These are phyloP conservation scores for Sicyos baderoa DNA, from an alignment of 306 rosid species.

Conservation along the genomic window DNA sequence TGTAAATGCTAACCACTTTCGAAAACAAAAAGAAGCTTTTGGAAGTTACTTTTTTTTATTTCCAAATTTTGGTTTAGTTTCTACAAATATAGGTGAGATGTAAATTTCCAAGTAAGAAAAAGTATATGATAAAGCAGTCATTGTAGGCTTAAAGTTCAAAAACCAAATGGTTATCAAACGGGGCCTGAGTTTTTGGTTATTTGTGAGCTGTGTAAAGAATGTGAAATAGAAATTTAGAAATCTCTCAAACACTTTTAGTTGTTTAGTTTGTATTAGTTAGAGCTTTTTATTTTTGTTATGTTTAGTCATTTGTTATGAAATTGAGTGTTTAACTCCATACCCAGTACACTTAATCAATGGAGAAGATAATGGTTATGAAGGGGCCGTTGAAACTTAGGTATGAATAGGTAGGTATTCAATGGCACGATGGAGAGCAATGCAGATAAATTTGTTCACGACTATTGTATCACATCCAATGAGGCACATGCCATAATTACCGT, in stretches of 20 bases:
- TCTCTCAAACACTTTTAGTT: neutral
- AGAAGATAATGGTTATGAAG: neutral
- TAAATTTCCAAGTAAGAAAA: no score
- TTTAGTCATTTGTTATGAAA: neutral
- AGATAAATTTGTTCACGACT: neutral
- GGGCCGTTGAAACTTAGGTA: neutral
- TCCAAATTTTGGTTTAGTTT: no score
- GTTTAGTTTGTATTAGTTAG: neutral
- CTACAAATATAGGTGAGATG: no score
- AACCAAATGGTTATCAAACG: no score
- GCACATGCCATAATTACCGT: neutral
- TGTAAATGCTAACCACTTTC: no score
- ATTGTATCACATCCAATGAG: no score
- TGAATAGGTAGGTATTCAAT: neutral
- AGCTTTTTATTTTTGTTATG: neutral
- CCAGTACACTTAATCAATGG: neutral
- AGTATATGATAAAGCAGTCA: no score
- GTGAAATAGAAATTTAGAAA: neutral
- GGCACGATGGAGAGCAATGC: neutral
- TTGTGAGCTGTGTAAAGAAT: neutral
- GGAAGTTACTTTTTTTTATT: no score
- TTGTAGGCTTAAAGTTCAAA: no score
- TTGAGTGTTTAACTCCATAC: neutral
- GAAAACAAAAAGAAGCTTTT: no score
- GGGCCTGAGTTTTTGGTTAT: neutral